Conservation (phyloP, 1,284 basidiomycete genomes). For the Naganishia albida region DNA sequence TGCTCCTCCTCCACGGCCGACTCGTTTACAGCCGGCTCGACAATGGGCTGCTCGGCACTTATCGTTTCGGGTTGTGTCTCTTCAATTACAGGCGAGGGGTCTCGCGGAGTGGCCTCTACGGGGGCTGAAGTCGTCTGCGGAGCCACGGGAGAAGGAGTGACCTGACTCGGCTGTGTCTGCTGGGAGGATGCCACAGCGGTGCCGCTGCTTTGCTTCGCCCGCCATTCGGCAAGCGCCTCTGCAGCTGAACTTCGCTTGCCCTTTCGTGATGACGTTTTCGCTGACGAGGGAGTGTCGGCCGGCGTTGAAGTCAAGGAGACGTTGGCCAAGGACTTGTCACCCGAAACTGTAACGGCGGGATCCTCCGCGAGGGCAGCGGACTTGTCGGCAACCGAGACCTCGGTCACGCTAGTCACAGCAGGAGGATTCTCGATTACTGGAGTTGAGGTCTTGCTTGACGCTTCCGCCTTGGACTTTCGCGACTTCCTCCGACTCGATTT, state of each 20-base stretch:
- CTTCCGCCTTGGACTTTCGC: neutral
- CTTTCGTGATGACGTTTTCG: neutral
- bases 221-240: constrained; percentile 12
- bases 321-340: too few relatives aligned
- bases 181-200: neutral
- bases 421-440: too few relatives aligned
- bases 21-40: too few relatives aligned
- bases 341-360: too few relatives aligned
- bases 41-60: neutral
- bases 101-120: neutral
- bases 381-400: too few relatives aligned
- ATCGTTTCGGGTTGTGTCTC: neutral
- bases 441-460: too few relatives aligned
- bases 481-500: constrained; percentile 5
- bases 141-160: neutral
- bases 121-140: too few relatives aligned
- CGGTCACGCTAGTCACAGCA: too few relatives aligned
- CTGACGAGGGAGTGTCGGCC: too few relatives aligned
- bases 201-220: constrained; percentile 8
- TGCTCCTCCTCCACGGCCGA: neutral
- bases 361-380: too few relatives aligned
- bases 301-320: too few relatives aligned
- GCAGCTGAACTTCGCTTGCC: neutral
- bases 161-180: neutral
- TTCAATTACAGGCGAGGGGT: neutral